Evolutionary conservation across 495 filamentous ascomycete species (phyloP).

Genomic region (Darksidea phi): DNA sequence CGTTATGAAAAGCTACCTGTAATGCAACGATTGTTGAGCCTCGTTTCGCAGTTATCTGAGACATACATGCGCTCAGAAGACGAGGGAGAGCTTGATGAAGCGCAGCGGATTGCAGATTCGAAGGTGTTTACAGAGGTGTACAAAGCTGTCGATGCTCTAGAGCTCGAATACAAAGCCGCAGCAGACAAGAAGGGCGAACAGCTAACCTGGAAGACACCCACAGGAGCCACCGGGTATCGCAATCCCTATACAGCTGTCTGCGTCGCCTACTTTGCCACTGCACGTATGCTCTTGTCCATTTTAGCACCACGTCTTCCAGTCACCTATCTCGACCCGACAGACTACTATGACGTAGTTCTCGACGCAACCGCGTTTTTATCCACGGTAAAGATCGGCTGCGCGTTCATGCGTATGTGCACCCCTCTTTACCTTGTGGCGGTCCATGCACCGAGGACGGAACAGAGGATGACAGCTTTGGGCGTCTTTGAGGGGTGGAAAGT

Average conservation of each 20-base stretch:
- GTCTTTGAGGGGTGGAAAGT: conserved; percentile 14
- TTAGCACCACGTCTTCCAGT: conserved; percentile 9
- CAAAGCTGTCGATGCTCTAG: conserved; percentile 4
- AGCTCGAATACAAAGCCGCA: conserved; percentile 1
- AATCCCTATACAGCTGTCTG: conserved; percentile 17
- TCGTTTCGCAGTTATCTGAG: conserved; percentile 13
- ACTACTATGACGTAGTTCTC: conserved; percentile 5
- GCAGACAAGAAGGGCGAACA: not conserved
- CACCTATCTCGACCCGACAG: conserved; percentile 12
- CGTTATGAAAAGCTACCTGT: conserved; percentile 8
- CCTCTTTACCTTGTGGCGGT: conserved; percentile 20
- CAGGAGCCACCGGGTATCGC: not conserved
- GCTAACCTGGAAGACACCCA: not conserved
- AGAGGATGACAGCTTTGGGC: conserved; percentile 1
- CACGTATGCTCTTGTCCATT: conserved; percentile 10
- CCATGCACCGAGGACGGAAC: conserved; percentile 3
- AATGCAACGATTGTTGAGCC: conserved; percentile 13
- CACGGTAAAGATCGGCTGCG: conserved; percentile 17
- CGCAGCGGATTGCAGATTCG: conserved; percentile 3
- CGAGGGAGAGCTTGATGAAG: not conserved
- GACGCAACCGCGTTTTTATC: conserved; percentile 8
- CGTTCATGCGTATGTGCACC: conserved; percentile 28
- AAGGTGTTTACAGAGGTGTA: not conserved
- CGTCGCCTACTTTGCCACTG: conserved; percentile 14
- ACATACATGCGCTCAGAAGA: conserved; percentile 1